Evolutionary conservation across 2,329 filamentous ascomycete genomes (phyloP).

Genomic region (Fusarium heterosporum): DNA sequence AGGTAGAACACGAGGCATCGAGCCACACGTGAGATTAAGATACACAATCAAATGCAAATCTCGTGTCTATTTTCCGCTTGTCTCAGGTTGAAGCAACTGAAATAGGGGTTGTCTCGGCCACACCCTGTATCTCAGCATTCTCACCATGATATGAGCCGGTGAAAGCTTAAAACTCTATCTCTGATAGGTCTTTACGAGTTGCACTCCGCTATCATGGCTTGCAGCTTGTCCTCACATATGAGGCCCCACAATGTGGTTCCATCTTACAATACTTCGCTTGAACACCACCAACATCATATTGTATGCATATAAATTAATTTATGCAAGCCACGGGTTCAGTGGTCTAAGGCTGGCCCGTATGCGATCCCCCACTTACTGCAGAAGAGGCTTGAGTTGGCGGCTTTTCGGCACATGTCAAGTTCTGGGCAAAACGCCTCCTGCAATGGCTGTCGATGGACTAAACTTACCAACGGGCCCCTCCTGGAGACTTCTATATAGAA

Average conservation of each 20-base stretch:
- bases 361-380: conserved; percentile 15
- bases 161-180: background rate
- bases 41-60: background rate
- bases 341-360: conserved; percentile 5
- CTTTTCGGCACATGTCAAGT: conserved; percentile 29
- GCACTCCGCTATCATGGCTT: conserved; percentile 27
- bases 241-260: conserved; percentile 31
- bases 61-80: conserved; percentile 23
- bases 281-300: conserved; percentile 19
- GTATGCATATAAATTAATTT: conserved; percentile 10
- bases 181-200: conserved; percentile 16
- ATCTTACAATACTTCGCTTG: conserved; percentile 11
- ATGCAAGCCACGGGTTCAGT: conserved; percentile 5
- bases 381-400: conserved; percentile 26
- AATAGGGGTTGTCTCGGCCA: conserved; percentile 3
- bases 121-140: conserved; percentile 6
- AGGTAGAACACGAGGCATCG: background rate
- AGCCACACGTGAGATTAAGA: background rate
- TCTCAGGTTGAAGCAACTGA: conserved; percentile 17
- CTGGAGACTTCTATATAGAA: conserved; percentile 35
- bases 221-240: conserved; percentile 31
- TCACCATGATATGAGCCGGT: conserved; percentile 1
- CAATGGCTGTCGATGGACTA: conserved; percentile 17
- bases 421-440: conserved; percentile 5
- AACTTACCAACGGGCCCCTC: conserved; percentile 1